These are phyloP conservation scores for Picea glauca DNA, from an alignment of 75 land plant species.

Conservation along the genomic window DNA sequence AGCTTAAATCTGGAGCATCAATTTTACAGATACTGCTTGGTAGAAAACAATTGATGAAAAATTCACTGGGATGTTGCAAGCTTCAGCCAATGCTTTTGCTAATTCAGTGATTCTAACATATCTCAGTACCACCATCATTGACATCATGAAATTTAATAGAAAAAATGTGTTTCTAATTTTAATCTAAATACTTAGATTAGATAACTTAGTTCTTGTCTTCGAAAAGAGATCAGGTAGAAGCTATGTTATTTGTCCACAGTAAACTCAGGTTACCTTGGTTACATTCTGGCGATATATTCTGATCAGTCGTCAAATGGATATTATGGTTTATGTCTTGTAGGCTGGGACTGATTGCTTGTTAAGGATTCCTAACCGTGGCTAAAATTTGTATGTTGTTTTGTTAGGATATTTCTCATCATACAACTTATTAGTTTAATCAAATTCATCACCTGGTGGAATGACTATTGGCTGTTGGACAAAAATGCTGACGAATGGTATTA, in stretches of 20 bases:
- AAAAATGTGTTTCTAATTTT: not conserved
- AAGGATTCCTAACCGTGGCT: not conserved
- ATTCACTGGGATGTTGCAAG: not conserved
- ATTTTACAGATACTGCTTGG: not conserved
- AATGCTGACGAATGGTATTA: conserved; percentile 57
- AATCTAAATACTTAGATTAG: not conserved
- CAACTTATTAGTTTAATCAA: conserved; percentile 91
- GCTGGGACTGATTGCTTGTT: not conserved
- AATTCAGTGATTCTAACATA: not conserved
- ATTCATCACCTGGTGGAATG: conserved; percentile 83
- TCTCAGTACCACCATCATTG: not conserved
- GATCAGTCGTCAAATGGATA: too few relatives aligned
- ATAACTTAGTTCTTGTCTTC: too few relatives aligned
- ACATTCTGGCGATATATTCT: too few relatives aligned
- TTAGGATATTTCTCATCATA: conserved; percentile 80
- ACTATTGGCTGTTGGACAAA: conserved; percentile 58
- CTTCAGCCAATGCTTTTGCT: not conserved
- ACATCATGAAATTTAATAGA: not conserved
- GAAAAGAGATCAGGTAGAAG: too few relatives aligned
- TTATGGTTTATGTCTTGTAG: not conserved
- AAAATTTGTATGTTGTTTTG: conserved; percentile 11
- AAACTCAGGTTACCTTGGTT: too few relatives aligned
- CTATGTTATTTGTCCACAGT: too few relatives aligned
- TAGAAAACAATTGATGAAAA: not conserved
- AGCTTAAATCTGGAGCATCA: conserved; percentile 7